Evolutionary conservation across 1,284 basidiomycete genomes (phyloP).

Genomic region (Ustilago trichophora): DNA sequence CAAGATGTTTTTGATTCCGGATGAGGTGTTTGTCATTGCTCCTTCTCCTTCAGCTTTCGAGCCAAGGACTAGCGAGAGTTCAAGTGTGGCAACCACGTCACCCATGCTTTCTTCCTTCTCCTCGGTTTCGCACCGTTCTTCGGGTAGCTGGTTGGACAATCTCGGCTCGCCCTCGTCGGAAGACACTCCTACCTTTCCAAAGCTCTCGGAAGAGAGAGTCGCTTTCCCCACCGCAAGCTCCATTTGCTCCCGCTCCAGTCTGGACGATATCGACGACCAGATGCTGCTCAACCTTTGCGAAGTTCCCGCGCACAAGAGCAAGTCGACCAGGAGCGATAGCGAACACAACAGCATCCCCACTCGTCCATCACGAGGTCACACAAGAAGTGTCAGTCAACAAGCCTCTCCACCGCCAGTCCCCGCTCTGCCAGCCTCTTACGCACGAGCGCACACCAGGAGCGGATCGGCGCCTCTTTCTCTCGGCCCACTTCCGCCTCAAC

Average conservation of each 20-base stretch:
- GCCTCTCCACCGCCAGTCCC: neutral
- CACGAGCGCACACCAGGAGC: neutral
- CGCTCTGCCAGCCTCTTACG: neutral
- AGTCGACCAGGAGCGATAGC: neutral
- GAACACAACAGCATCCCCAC: neutral
- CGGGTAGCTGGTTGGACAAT: conserved; percentile 16
- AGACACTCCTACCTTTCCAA: conserved; percentile 2
- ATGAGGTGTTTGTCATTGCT: conserved; percentile 29
- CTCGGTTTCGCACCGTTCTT: conserved; percentile 1
- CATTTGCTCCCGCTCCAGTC: conserved; percentile 13
- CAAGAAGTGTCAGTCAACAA: conserved; percentile 3
- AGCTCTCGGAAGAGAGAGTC: neutral
- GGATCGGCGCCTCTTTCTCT: conserved; percentile 23
- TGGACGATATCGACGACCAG: conserved; percentile 35
- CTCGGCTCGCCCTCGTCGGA: neutral
- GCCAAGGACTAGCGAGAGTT: conserved; percentile 9
- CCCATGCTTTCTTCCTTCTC: neutral
- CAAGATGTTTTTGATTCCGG: conserved; percentile 13
- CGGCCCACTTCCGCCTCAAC: conserved; percentile 30
- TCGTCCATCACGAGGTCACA: neutral
- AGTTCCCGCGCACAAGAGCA: neutral
- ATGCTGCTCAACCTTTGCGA: conserved; percentile 30
- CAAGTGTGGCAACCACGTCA: neutral
- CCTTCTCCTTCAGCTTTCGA: neutral
- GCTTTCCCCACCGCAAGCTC: neutral